These are phyloP conservation scores for Heimioporus sp. DNA, from an alignment of 768 basidiomycete genomes.

Conservation along the genomic window DNA sequence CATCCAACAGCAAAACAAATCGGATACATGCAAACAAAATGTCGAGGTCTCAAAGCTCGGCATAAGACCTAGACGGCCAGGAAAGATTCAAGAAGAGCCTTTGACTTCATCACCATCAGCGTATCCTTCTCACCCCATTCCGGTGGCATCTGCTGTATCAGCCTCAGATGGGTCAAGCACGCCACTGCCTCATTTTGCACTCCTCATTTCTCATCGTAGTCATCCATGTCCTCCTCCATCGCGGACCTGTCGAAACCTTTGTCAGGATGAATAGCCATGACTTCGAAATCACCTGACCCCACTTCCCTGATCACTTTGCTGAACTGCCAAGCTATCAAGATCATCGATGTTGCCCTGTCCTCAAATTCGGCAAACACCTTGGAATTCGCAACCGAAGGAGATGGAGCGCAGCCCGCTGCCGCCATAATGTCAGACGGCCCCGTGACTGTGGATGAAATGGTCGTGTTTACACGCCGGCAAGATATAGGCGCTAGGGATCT, in stretches of 20 bases:
- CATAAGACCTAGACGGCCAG: background rate
- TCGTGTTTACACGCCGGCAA: background rate
- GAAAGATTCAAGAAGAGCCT: slow-evolving; percentile 14
- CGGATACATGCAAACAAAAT: no score
- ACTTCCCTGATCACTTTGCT: slow-evolving; percentile 7
- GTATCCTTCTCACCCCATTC: background rate
- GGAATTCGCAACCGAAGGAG: background rate
- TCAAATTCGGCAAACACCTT: slow-evolving; percentile 3
- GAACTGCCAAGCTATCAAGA: slow-evolving; percentile 1
- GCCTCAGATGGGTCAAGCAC: slow-evolving; percentile 11
- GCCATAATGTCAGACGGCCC: slow-evolving; percentile 7
- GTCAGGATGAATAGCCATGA: background rate
- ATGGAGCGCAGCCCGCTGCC: slow-evolving; percentile 4
- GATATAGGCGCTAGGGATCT: slow-evolving; percentile 9
- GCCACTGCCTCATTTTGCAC: background rate
- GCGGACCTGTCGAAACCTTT: slow-evolving; percentile 1
- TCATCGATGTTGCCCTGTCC: slow-evolving; percentile 1
- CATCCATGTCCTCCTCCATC: slow-evolving; percentile 11
- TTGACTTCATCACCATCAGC: slow-evolving; percentile 4
- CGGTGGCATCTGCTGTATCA: slow-evolving; percentile 7
- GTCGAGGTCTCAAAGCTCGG: no score
- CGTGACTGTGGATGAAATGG: background rate
- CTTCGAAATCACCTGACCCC: slow-evolving; percentile 8
- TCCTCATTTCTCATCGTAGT: background rate
- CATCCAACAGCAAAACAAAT: no score